Percentiles rank a stretch among this genome's conserved stretches.
phyloP scores from a whole-genome alignment of 139 green algal species.

The Chlamydomonas sp. region DNA sequence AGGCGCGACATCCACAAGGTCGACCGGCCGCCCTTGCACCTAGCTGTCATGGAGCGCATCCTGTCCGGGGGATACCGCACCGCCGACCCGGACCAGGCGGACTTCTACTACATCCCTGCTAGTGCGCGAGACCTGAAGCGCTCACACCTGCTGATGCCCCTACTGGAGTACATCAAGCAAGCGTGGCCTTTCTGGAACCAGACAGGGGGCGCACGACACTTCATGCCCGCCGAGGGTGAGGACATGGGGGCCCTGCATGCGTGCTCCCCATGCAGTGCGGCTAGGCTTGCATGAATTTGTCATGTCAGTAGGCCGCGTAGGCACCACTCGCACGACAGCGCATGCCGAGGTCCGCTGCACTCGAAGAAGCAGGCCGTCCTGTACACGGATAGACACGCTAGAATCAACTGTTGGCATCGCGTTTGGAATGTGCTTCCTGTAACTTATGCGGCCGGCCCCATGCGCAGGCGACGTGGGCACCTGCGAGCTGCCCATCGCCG shows the following conservation, averaged over 20 bases:
- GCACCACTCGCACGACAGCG: too few relatives aligned
- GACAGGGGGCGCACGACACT: constrained; percentile 37
- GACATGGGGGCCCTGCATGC: too few relatives aligned
- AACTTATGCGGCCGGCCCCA: background rate
- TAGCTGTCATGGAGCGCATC: constrained; percentile 54
- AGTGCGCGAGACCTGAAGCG: constrained; percentile 52
- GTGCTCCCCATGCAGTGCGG: too few relatives aligned
- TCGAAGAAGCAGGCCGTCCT: too few relatives aligned
- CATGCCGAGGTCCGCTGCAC: too few relatives aligned
- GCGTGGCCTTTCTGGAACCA: constrained; percentile 59
- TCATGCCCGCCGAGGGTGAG: constrained; percentile 56
- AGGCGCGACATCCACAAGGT: constrained; percentile 53
- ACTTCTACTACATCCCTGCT: constrained; percentile 56
- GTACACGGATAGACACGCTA: too few relatives aligned
- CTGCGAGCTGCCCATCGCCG: constrained; percentile 52
- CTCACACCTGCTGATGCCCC: constrained; percentile 46
- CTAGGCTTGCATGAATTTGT: too few relatives aligned
- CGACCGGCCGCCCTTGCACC: constrained; percentile 52
- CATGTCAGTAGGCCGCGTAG: too few relatives aligned
- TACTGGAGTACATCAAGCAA: constrained; percentile 40
- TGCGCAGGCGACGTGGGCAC: constrained; percentile 54
- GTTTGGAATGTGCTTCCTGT: too few relatives aligned
- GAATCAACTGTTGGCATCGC: too few relatives aligned
- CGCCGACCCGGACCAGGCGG: constrained; percentile 39
- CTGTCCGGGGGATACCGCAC: constrained; percentile 45